Conservation (phyloP, 2,329 filamentous ascomycete species). For the Apiospora sp. region DNA sequence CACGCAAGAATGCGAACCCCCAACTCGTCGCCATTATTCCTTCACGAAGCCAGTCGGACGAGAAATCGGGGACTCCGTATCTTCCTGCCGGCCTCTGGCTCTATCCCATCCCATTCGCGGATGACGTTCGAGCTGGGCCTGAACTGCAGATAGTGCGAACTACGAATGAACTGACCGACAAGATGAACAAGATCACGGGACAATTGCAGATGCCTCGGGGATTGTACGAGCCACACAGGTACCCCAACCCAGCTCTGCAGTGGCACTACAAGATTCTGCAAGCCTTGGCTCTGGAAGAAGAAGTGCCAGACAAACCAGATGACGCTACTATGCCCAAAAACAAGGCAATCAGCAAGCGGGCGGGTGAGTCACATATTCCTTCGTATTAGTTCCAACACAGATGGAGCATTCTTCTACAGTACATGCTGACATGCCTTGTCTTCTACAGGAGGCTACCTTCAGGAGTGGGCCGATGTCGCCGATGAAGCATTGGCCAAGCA, state of each 20-base stretch:
- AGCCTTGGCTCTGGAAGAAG: conserved; percentile 89
- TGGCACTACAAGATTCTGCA: conserved; percentile 98
- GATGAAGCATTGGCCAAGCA: conserved; percentile 59
- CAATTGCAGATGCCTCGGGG: conserved; percentile 83
- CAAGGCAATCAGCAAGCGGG: conserved; percentile 88
- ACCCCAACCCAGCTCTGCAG: conserved; percentile 91
- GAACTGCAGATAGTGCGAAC: conserved; percentile 60
- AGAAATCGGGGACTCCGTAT: conserved; percentile 70
- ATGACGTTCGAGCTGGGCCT: conserved; percentile 83
- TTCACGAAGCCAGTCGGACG: conserved; percentile 71
- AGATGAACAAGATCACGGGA: conserved; percentile 83
- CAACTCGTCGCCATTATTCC: conserved; percentile 83
- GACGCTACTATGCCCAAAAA: conserved; percentile 88
- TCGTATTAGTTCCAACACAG: not conserved
- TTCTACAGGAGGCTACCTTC: conserved; percentile 71
- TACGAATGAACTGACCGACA: conserved; percentile 77
- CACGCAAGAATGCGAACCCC: conserved; percentile 81
- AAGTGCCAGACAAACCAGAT: conserved; percentile 75
- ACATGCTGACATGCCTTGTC: not conserved
- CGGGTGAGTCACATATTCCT: conserved; percentile 40
- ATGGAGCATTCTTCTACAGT: not conserved
- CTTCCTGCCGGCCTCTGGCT: conserved; percentile 90
- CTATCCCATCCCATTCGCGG: conserved; percentile 84
- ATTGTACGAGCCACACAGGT: conserved; percentile 83
- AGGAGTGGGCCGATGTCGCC: conserved; percentile 77